Percentiles rank a stretch among this genome's conserved stretches.
Conservation (phyloP, 805 yeast genomes). For the Metschnikowia gelsemii region DNA sequence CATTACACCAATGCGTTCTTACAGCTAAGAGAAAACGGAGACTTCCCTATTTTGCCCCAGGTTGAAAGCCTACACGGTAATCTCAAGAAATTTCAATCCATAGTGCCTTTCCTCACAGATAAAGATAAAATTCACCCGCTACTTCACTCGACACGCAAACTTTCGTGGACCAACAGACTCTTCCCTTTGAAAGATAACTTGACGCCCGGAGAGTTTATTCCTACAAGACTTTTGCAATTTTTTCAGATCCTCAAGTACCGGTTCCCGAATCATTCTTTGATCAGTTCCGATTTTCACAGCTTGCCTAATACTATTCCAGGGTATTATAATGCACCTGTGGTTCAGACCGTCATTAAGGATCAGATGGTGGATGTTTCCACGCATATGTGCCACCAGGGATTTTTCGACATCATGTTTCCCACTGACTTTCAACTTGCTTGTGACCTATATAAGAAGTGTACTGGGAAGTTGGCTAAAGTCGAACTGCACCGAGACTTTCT, state of each 20-base stretch:
- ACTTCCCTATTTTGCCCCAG: conserved; percentile 34
- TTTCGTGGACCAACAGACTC: conserved; percentile 47
- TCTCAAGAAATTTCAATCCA: conserved; percentile 27
- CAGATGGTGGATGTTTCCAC: conserved; percentile 68
- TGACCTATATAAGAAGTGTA: conserved; percentile 60
- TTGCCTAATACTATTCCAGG: conserved; percentile 53
- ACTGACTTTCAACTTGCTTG: conserved; percentile 67
- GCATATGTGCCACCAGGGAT: conserved; percentile 83
- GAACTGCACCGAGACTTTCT: conserved; percentile 65
- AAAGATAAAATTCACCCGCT: conserved; percentile 56
- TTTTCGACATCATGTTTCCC: conserved; percentile 83
- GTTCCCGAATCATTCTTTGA: conserved; percentile 75
- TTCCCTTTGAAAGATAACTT: conserved; percentile 68
- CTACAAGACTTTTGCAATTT: conserved; percentile 69
- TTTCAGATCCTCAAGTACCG: conserved; percentile 58
- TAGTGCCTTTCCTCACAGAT: conserved; percentile 29
- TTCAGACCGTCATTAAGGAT: conserved; percentile 69
- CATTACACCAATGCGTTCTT: conserved; percentile 55
- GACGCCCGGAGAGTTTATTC: conserved; percentile 74
- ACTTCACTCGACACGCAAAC: conserved; percentile 45
- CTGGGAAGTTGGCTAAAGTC: conserved; percentile 56
- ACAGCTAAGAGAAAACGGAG: conserved; percentile 51
- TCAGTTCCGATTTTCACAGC: conserved; percentile 65
- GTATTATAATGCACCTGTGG: conserved; percentile 68
- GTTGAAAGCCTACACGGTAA: conserved; percentile 24